These are phyloP conservation scores for Colletotrichum falcatum DNA, from an alignment of 2,329 filamentous ascomycete species.

Conservation along the genomic window DNA sequence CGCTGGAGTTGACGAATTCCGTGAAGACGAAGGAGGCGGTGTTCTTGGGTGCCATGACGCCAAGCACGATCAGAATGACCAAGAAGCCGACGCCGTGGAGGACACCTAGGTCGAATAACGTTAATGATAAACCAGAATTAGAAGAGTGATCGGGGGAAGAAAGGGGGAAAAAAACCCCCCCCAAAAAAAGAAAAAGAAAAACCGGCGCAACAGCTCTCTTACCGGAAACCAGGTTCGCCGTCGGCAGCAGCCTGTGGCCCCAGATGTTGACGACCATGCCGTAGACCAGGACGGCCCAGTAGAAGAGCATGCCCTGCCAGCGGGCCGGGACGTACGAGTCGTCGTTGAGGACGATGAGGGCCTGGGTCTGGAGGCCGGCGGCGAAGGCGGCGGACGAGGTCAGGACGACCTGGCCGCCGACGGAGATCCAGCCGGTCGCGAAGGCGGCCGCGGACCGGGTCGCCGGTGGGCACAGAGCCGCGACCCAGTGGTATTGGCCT, in stretches of 20 bases:
- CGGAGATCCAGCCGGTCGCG: conserved; percentile 59
- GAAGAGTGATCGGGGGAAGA: background rate
- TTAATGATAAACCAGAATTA: background rate
- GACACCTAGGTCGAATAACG: conserved; percentile 37
- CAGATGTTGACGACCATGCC: conserved; percentile 56
- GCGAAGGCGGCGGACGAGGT: conserved; percentile 62
- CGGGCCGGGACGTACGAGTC: conserved; percentile 54
- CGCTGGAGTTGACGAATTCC: conserved; percentile 49
- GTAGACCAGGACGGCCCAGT: conserved; percentile 57
- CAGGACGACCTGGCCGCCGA: conserved; percentile 59
- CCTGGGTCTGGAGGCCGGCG: conserved; percentile 57
- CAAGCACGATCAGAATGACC: conserved; percentile 46
- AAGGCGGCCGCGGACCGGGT: conserved; percentile 53
- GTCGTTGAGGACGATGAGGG: conserved; percentile 57
- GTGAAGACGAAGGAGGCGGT: conserved; percentile 48
- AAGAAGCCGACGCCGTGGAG: conserved; percentile 48
- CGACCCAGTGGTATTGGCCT: conserved; percentile 62
- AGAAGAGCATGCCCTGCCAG: conserved; percentile 61
- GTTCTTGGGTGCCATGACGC: conserved; percentile 49
- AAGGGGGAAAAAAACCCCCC: no score
- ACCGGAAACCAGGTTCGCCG: conserved; percentile 48
- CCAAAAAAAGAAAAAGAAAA: no score
- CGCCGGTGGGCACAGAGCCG: conserved; percentile 50
- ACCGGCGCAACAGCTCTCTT: conserved; percentile 19
- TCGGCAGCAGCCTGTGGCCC: conserved; percentile 53